These are phyloP conservation scores for Decorospora gaudefroyi DNA, from an alignment of 2,329 filamentous ascomycete species.

Conservation along the genomic window DNA sequence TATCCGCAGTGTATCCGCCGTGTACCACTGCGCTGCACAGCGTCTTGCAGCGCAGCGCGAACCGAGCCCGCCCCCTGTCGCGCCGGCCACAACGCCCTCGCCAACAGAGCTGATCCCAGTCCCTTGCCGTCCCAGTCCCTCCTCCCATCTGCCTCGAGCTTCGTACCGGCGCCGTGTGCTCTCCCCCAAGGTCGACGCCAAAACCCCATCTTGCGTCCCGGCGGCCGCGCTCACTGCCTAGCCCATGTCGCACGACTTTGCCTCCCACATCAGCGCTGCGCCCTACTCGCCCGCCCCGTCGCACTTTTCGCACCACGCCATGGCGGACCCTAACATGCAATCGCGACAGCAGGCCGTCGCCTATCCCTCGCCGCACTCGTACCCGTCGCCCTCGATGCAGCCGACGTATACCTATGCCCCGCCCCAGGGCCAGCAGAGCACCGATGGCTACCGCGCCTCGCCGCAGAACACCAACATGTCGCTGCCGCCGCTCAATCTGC, in stretches of 20 bases:
- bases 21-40: conserved; percentile 11
- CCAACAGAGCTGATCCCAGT: conserved; percentile 31
- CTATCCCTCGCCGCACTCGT: conserved; percentile 56
- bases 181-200: conserved; percentile 16
- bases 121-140: conserved; percentile 16
- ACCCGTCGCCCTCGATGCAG: conserved; percentile 57
- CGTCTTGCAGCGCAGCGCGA: conserved; percentile 20
- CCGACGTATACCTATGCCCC: conserved; percentile 57
- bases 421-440: conserved; percentile 43
- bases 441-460: conserved; percentile 54
- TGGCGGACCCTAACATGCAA: conserved; percentile 43
- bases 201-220: conserved; percentile 29
- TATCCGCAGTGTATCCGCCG: conserved; percentile 2
- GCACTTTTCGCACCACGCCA: conserved; percentile 40
- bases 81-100: conserved; percentile 25
- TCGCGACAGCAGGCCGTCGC: conserved; percentile 35
- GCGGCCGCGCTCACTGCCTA: conserved; percentile 34
- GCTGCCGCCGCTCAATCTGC: conserved; percentile 55
- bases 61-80: conserved; percentile 29
- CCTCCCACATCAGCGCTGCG: conserved; percentile 29
- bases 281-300: conserved; percentile 42
- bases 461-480: conserved; percentile 52
- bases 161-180: conserved; percentile 22
- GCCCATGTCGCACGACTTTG: conserved; percentile 44
- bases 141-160: conserved; percentile 18